Conservation (phyloP, 176 grass and related monocot species). For the Bromus sterilis region DNA sequence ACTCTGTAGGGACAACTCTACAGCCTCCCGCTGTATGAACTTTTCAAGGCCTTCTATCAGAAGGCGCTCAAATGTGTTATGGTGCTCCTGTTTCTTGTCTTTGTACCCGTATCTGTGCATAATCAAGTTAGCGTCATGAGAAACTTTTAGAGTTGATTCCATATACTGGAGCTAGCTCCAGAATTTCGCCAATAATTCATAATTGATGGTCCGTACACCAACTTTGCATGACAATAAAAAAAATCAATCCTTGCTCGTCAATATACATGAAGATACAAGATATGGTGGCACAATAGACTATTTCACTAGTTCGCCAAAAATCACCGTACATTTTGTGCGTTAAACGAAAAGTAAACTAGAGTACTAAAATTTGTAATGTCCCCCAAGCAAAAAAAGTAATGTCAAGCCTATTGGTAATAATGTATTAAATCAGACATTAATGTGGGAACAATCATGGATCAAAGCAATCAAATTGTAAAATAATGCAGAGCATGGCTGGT, state of each 20-base stretch:
- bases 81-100: constrained; percentile 74
- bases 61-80: constrained; percentile 70
- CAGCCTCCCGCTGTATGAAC: constrained; percentile 75
- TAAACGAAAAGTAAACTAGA: neutral
- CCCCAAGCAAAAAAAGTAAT: neutral
- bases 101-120: constrained; percentile 85
- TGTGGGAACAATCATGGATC: neutral
- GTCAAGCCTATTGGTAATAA: neutral
- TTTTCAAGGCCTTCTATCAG: constrained; percentile 81
- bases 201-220: neutral
- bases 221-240: neutral
- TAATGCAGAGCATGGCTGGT: neutral
- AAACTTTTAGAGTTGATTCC: neutral
- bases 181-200: neutral
- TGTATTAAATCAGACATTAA: neutral
- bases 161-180: neutral
- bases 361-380: neutral
- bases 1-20: constrained; percentile 75
- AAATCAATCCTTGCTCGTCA: neutral
- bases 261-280: neutral
- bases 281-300: neutral
- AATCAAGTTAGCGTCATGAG: constrained; percentile 2
- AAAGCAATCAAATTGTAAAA: neutral
- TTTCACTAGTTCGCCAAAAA: neutral
- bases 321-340: neutral